Evolutionary conservation across 441 rosid genomes (phyloP), one percentile per base, ranked within the genome.

Genomic region (Syzygium syzygioides): DNA sequence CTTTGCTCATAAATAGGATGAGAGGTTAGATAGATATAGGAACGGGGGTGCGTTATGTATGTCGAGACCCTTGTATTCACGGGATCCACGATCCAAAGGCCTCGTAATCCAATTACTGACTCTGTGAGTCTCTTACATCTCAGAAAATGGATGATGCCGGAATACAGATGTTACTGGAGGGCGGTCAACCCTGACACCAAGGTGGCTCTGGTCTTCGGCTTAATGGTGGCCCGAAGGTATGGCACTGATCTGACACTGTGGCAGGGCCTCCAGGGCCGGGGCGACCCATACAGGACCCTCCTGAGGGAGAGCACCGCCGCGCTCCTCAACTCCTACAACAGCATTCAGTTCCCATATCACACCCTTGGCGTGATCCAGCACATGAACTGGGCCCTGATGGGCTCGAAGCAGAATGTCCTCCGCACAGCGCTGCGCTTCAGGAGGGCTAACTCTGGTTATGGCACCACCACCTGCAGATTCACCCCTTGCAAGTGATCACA

Each of bases 121-220:
- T 87, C 26, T 87, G 50, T 32, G 30, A 28, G 19, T 23, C 4
- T 41, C 71, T 59, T 25, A 28, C 19, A 9, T 86, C 14, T 14
- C 92, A 96, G 98, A 95, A 90, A 91, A 56, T 96, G 99, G 99
- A 91, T 86, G 28, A 94, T 86, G 94, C 91, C 95, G 30, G 95
- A 95, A 88, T 92, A 97, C 92, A 94, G 90, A 90, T 97, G 98
- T 91, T 93, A 95, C 90, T 96, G 99, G 99, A 96, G 93, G 88
- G 92, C 55, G 55, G 87, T 97, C 87, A 91, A 92, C 62, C 99
- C 97, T 0, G 96, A 96, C 68, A 88, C 92, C 25, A 95, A 95
- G 87, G 98, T 95, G 20, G 97, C 93, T 2, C 90, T 91, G 14
- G 94, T 94, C 1, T 98, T 98, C 48, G 98, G 99, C 55, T 90